Evolutionary conservation across 768 basidiomycete species (phyloP).

Genomic region (Boletales sp.): DNA sequence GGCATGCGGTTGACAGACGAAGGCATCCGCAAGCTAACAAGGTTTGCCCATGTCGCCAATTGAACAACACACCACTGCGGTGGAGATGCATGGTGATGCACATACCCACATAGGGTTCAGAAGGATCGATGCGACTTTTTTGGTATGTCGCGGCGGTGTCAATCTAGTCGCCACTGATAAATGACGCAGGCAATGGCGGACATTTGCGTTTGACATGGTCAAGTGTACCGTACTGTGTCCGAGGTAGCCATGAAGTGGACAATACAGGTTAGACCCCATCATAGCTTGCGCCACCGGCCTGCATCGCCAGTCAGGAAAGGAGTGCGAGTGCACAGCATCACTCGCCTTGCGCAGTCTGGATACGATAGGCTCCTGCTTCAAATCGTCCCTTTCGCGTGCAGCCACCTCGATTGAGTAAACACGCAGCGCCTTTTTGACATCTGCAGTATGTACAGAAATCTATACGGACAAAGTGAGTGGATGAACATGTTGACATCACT

Average conservation of each 20-base stretch:
- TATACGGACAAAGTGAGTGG: conserved; percentile 34
- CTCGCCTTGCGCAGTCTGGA: conserved; percentile 76
- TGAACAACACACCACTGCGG: conserved; percentile 7
- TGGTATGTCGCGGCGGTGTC: conserved; percentile 15
- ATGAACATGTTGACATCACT: conserved; percentile 23
- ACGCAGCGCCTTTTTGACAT: conserved; percentile 79
- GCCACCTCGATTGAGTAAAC: conserved; percentile 86
- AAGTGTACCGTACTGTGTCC: conserved; percentile 9
- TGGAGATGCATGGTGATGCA: background rate
- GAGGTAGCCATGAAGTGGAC: conserved; percentile 12
- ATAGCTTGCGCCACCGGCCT: conserved; percentile 90
- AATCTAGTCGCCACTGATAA: conserved; percentile 21
- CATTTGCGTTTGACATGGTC: conserved; percentile 7
- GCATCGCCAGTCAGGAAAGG: conserved; percentile 17
- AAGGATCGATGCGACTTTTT: background rate
- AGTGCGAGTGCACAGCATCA: conserved; percentile 13
- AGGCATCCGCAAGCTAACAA: conserved; percentile 59
- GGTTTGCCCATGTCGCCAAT: conserved; percentile 34
- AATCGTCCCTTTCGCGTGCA: conserved; percentile 77
- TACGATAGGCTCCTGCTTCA: conserved; percentile 86
- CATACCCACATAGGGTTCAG: conserved; percentile 2
- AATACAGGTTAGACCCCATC: conserved; percentile 60
- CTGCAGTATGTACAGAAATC: conserved; percentile 90
- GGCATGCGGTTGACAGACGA: conserved; percentile 77
- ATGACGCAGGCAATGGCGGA: conserved; percentile 14